A percentile compares a stretch with the other conserved stretches of the same genome.
Evolutionary conservation across 2,329 filamentous ascomycete genomes (phyloP).

Genomic region (Colletotrichum siamense): DNA sequence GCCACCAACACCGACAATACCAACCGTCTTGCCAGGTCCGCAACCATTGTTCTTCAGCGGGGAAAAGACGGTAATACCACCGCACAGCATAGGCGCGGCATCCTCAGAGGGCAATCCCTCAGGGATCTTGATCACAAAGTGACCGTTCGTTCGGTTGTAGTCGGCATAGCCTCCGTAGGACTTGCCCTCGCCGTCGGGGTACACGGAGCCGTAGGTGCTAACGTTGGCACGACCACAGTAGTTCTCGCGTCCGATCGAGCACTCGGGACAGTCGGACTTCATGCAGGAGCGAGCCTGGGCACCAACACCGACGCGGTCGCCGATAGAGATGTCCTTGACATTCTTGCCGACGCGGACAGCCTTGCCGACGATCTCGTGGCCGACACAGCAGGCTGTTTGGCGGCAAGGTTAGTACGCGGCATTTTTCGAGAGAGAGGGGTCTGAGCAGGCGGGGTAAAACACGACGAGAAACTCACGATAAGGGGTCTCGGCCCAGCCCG

Average conservation of each 20-base stretch:
- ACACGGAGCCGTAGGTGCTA: slow-evolving; percentile 60
- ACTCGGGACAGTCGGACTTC: slow-evolving; percentile 46
- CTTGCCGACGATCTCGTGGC: slow-evolving; percentile 70
- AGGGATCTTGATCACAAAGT: slow-evolving; percentile 57
- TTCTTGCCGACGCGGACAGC: slow-evolving; percentile 58
- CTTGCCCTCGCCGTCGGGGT: slow-evolving; percentile 57
- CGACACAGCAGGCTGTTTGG: slow-evolving; percentile 54
- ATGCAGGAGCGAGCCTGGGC: slow-evolving; percentile 64
- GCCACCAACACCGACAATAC: slow-evolving; percentile 71
- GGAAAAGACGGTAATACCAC: slow-evolving; percentile 70
- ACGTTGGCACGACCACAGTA: slow-evolving; percentile 45
- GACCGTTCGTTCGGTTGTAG: slow-evolving; percentile 37
- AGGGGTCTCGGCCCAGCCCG: slow-evolving; percentile 52
- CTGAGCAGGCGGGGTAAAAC: background rate
- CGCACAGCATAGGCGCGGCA: slow-evolving; percentile 72
- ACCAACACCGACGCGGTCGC: slow-evolving; percentile 69
- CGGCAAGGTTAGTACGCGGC: background rate
- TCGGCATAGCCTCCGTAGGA: slow-evolving; percentile 61
- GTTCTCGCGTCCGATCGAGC: slow-evolving; percentile 43
- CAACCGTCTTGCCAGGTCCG: slow-evolving; percentile 71
- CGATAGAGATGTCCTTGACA: slow-evolving; percentile 56
- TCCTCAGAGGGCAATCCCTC: slow-evolving; percentile 42
- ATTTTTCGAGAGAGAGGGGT: background rate
- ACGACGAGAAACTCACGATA: slow-evolving; percentile 37
- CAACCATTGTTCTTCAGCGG: slow-evolving; percentile 67